These are phyloP conservation scores for Ogataea saltuana DNA, from an alignment of 805 yeast genomes.

Conservation along the genomic window DNA sequence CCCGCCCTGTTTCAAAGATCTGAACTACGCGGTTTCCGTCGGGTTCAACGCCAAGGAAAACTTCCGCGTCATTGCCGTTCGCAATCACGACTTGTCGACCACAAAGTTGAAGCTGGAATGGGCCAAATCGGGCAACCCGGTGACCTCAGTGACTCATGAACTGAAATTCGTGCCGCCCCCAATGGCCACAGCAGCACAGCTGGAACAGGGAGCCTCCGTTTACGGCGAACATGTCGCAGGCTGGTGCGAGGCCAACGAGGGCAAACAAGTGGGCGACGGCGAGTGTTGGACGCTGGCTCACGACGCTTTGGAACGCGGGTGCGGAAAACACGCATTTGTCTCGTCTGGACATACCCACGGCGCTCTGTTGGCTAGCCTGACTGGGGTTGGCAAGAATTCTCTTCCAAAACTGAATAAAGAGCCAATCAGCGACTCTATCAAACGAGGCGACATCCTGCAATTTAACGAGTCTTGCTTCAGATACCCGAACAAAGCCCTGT, in stretches of 20 bases:
- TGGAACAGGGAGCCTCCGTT: constrained; percentile 37
- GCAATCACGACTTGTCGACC: constrained; percentile 46
- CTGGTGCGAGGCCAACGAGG: constrained; percentile 53
- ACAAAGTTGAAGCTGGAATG: constrained; percentile 40
- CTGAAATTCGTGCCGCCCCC: constrained; percentile 47
- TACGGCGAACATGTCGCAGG: constrained; percentile 55
- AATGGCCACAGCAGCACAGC: constrained; percentile 33
- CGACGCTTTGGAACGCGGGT: constrained; percentile 52
- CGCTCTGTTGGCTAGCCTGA: constrained; percentile 28
- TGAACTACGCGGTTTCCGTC: constrained; percentile 36
- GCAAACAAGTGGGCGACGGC: constrained; percentile 53
- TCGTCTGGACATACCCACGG: constrained; percentile 52
- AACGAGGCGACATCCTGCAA: constrained; percentile 59
- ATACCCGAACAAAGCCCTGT: constrained; percentile 36
- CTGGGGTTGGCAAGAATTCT: constrained; percentile 16
- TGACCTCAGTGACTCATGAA: constrained; percentile 31
- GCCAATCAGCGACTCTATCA: constrained; percentile 41
- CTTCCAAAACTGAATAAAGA: constrained; percentile 23
- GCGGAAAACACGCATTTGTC: constrained; percentile 59
- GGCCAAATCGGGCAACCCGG: constrained; percentile 34
- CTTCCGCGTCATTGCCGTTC: constrained; percentile 38
- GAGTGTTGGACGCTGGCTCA: constrained; percentile 65
- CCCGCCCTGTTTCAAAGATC: constrained; percentile 42
- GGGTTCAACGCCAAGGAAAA: constrained; percentile 32
- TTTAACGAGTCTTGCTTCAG: constrained; percentile 44